phyloP scores from a whole-genome alignment of 2,329 filamentous ascomycete species.

The Helicocarpus griseus region DNA sequence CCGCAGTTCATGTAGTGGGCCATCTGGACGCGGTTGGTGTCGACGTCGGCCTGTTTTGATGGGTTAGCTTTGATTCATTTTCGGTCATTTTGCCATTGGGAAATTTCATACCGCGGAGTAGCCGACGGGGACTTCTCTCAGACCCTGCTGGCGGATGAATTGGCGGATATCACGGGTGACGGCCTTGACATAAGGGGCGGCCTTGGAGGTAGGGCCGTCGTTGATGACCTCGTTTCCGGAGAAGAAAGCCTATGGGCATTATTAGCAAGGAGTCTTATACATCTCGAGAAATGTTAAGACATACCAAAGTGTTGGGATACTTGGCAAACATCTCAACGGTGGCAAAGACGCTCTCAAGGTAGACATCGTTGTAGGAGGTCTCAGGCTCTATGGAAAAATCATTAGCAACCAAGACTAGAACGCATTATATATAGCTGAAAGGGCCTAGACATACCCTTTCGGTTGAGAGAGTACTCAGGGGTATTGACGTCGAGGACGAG shows the following conservation, averaged over 20 bases:
- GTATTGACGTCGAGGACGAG: constrained; percentile 86
- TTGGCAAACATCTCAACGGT: constrained; percentile 75
- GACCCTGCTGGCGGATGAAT: constrained; percentile 53
- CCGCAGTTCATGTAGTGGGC: constrained; percentile 93
- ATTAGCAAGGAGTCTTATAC: not conserved
- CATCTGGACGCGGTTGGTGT: constrained; percentile 75
- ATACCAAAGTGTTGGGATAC: constrained; percentile 67
- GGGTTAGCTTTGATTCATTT: not conserved
- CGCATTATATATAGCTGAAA: not conserved
- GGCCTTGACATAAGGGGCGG: constrained; percentile 68
- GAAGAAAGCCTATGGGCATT: constrained; percentile 54
- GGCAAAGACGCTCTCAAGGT: constrained; percentile 77
- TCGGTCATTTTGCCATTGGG: not conserved
- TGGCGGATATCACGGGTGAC: constrained; percentile 67
- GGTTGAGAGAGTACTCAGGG: constrained; percentile 82
- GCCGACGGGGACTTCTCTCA: constrained; percentile 62
- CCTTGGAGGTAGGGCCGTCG: constrained; percentile 52
- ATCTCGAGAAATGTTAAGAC: not conserved
- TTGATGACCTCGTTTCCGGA: constrained; percentile 76
- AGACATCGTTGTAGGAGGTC: constrained; percentile 74
- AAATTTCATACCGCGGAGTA: constrained; percentile 50
- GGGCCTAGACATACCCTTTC: constrained; percentile 28
- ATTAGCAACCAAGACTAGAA: not conserved
- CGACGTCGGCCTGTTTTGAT: constrained; percentile 56
- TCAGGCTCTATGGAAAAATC: constrained; percentile 42